Conservation (phyloP, 2,329 filamentous ascomycete species). For the Claviceps sp. region DNA sequence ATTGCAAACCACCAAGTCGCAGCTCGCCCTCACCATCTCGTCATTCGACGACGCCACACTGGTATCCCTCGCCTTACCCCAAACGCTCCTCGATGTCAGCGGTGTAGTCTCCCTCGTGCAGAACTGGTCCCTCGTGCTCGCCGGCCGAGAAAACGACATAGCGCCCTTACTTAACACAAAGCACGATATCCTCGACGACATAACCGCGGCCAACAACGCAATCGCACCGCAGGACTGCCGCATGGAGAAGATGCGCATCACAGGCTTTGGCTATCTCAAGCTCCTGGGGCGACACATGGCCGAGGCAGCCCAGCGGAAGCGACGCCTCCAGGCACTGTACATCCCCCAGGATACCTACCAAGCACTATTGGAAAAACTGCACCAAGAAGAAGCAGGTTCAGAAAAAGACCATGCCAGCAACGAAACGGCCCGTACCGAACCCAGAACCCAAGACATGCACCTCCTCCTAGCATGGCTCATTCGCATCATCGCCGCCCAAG, state of each 20-base stretch:
- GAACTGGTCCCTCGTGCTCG: conserved; percentile 32
- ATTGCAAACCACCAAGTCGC: conserved; percentile 27
- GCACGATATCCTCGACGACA: conserved; percentile 21
- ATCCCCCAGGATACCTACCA: conserved; percentile 3
- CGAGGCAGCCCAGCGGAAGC: conserved; percentile 1
- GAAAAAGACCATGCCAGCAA: conserved; percentile 24
- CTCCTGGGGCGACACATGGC: neutral
- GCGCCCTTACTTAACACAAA: conserved; percentile 19
- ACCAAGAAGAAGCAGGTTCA: conserved; percentile 14
- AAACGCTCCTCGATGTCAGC: conserved; percentile 33
- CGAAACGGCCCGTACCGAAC: conserved; percentile 2
- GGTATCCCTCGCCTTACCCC: conserved; percentile 31
- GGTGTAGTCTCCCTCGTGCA: conserved; percentile 27
- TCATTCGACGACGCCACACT: conserved; percentile 37
- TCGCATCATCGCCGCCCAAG: conserved; percentile 10
- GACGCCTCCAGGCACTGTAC: conserved; percentile 1
- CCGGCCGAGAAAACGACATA: conserved; percentile 28
- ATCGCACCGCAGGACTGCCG: neutral
- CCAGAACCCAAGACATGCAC: conserved; percentile 15
- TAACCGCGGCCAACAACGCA: neutral
- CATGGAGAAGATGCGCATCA: conserved; percentile 11
- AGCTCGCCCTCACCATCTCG: conserved; percentile 32
- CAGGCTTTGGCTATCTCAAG: conserved; percentile 25
- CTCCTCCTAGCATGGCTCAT: conserved; percentile 29
- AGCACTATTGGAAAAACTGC: conserved; percentile 16